Evolutionary conservation across 2,329 filamentous ascomycete species (phyloP).

Genomic region (Lachnellula subtilissima): DNA sequence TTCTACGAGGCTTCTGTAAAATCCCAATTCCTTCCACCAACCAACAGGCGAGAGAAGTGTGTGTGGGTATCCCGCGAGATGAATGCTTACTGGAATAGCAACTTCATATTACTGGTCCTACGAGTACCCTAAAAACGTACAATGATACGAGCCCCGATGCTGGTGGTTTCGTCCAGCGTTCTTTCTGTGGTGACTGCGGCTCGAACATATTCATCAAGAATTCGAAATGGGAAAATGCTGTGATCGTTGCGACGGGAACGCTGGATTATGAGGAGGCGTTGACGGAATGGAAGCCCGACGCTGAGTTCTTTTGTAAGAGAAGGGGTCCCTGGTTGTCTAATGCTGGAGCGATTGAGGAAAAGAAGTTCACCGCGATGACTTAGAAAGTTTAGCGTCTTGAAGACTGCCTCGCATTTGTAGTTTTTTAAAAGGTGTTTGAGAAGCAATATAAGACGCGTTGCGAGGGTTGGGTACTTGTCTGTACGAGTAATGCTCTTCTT

Average conservation of each 20-base stretch:
- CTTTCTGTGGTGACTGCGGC: conserved; percentile 8
- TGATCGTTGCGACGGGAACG: conserved; percentile 3
- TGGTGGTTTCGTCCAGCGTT: neutral
- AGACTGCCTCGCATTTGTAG: too few relatives aligned
- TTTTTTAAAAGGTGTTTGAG: too few relatives aligned
- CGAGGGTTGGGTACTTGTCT: too few relatives aligned
- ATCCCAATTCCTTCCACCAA: neutral
- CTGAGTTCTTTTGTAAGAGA: conserved; percentile 12
- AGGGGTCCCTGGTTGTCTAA: conserved; percentile 2
- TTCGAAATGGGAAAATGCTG: neutral
- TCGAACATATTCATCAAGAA: conserved; percentile 6
- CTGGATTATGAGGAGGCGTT: conserved; percentile 4
- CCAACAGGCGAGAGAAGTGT: too few relatives aligned
- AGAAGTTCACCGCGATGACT: conserved; percentile 2
- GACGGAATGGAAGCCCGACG: conserved; percentile 1
- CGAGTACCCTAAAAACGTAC: neutral
- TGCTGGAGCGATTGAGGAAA: conserved; percentile 2
- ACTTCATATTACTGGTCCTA: neutral
- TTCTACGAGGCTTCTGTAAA: conserved; percentile 5
- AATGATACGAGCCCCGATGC: conserved; percentile 1
- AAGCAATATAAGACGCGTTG: too few relatives aligned
- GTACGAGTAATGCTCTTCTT: too few relatives aligned
- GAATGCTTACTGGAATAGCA: neutral
- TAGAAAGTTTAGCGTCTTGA: neutral
- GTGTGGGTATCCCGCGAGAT: neutral